Conservation (phyloP, 148 eudicot genomes). For the Nepenthes mirabilis region DNA sequence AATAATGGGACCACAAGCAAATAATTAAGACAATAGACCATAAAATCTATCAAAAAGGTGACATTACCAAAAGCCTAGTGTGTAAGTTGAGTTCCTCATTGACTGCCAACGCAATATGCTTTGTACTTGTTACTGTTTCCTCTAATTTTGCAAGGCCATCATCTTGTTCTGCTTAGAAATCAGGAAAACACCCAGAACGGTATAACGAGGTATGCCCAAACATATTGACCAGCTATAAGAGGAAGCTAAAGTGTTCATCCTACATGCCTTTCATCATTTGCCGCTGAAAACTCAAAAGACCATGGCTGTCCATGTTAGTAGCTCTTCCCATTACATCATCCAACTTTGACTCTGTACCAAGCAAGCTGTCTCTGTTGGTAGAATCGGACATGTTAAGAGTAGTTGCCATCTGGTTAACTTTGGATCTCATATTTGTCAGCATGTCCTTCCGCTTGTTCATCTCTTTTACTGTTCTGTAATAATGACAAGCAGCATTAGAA, state of each 20-base stretch:
- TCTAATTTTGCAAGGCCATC: slow-evolving; percentile 37
- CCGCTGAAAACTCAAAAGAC: slow-evolving; percentile 32
- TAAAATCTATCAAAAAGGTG: slow-evolving; percentile 2
- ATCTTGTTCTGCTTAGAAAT: slow-evolving; percentile 24
- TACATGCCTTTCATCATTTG: slow-evolving; percentile 30
- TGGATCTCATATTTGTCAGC: slow-evolving; percentile 25
- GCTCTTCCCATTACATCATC: slow-evolving; percentile 33
- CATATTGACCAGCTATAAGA: neutral
- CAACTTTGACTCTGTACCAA: slow-evolving; percentile 29
- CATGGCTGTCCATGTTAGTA: slow-evolving; percentile 30
- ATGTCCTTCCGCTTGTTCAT: slow-evolving; percentile 33
- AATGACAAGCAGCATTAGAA: slow-evolving; percentile 4
- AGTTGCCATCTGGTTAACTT: slow-evolving; percentile 25
- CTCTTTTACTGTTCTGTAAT: slow-evolving; percentile 28
- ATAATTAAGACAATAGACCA: neutral
- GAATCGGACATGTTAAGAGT: slow-evolving; percentile 28
- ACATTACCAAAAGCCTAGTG: slow-evolving; percentile 32
- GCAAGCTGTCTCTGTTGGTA: slow-evolving; percentile 26
- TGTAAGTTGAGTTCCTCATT: slow-evolving; percentile 39
- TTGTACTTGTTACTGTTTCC: slow-evolving; percentile 33
- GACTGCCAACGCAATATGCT: slow-evolving; percentile 36
- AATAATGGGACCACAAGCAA: neutral
- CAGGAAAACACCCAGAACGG: neutral
- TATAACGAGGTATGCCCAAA: neutral
- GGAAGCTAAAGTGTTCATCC: neutral